Percentiles rank a stretch among this genome's conserved stretches.
Conservation (phyloP, 73 alveolate genomes). For the Paramecium octaurelia region DNA sequence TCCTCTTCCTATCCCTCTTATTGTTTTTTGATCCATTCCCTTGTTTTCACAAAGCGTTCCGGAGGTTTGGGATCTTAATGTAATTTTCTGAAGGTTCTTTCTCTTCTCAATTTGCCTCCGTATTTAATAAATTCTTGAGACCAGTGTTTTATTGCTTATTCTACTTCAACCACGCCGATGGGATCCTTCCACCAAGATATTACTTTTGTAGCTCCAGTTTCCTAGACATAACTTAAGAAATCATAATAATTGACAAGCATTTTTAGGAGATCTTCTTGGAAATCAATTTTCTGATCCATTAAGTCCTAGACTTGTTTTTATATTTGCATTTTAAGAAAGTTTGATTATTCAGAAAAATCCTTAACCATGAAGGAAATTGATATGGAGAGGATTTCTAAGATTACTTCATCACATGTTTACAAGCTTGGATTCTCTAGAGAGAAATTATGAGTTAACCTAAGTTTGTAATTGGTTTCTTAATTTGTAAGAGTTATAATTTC, state of each 20-base stretch:
- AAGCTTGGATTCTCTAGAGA: neutral
- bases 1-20: neutral
- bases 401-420: neutral
- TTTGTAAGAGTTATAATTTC: neutral
- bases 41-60: neutral
- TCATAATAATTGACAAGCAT: neutral
- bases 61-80: neutral
- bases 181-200: slow-evolving; percentile 26
- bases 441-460: neutral
- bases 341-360: neutral
- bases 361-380: neutral
- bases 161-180: neutral
- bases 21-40: slow-evolving; percentile 22
- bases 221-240: neutral
- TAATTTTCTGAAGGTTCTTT: neutral
- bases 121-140: neutral
- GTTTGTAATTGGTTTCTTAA: neutral
- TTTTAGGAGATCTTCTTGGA: neutral
- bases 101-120: slow-evolving; percentile 16
- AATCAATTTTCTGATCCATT: neutral
- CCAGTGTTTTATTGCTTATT: slow-evolving; percentile 16
- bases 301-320: neutral
- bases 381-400: neutral
- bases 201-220: neutral
- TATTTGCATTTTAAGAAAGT: neutral